Evolutionary conservation across 2,329 filamentous ascomycete species (phyloP).

Genomic region (Huntiella moniliformis): DNA sequence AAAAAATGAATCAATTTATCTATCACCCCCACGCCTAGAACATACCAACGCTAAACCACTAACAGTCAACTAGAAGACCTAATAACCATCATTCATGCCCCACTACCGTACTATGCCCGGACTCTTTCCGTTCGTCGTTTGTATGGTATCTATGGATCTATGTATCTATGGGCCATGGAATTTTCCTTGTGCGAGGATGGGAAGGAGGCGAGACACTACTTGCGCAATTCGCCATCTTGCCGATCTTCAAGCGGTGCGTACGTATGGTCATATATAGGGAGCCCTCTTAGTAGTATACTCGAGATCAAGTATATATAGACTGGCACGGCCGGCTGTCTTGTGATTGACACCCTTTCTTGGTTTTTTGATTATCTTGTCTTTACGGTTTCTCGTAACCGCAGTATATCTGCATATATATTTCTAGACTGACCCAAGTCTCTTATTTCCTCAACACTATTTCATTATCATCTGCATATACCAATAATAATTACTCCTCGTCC

Average conservation of each 20-base stretch:
- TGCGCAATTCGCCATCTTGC: not conserved
- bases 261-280: not conserved
- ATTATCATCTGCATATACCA: not conserved
- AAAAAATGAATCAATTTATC: too few relatives aligned
- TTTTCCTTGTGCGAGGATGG: not conserved
- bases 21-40: too few relatives aligned
- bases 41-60: too few relatives aligned
- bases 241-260: slow-evolving; percentile 2
- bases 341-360: not conserved
- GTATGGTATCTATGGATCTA: not conserved
- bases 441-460: not conserved
- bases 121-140: not conserved
- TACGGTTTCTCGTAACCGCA: not conserved
- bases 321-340: not conserved
- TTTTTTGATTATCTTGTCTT: not conserved
- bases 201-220: not conserved
- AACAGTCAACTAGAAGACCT: not conserved
- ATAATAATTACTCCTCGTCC: not conserved
- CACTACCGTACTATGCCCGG: not conserved
- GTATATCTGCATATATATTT: not conserved
- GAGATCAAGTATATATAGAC: not conserved
- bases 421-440: not conserved
- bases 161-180: not conserved
- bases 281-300: not conserved
- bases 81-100: not conserved